Percentiles rank a stretch among this genome's conserved stretches.
These are phyloP conservation scores for Musa schizocarpa DNA, from an alignment of 176 grass and related monocot genomes.

Conservation along the genomic window DNA sequence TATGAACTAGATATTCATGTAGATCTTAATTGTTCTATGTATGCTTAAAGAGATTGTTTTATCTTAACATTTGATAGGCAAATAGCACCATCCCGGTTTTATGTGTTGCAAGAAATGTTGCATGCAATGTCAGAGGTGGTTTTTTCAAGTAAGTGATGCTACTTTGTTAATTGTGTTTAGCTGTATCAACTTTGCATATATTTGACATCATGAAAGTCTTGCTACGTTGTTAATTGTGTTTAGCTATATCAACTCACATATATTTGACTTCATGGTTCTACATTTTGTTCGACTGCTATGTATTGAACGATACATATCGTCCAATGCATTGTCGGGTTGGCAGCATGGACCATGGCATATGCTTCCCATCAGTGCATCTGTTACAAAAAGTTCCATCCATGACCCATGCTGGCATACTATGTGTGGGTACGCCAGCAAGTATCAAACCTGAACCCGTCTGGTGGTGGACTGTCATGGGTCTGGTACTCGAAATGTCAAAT, in stretches of 20 bases:
- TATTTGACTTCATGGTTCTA: too few relatives aligned
- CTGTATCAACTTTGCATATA: background rate
- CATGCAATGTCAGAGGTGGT: constrained; percentile 89
- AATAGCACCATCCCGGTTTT: constrained; percentile 72
- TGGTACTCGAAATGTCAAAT: too few relatives aligned
- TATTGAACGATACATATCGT: too few relatives aligned
- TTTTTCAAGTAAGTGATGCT: constrained; percentile 85
- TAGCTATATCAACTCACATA: background rate
- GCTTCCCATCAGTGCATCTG: too few relatives aligned
- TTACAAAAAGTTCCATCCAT: too few relatives aligned
- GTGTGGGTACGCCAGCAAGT: too few relatives aligned
- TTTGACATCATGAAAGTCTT: constrained; percentile 26
- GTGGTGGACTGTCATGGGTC: too few relatives aligned
- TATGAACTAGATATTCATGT: background rate
- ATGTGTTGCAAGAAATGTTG: constrained; percentile 97
- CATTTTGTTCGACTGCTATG: too few relatives aligned
- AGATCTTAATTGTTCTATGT: background rate
- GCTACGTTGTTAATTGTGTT: background rate
- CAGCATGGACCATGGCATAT: background rate
- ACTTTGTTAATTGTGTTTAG: background rate
- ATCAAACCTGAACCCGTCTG: too few relatives aligned
- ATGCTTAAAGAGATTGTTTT: background rate
- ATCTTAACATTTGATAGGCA: constrained; percentile 31
- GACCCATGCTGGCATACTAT: too few relatives aligned
- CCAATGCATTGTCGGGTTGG: background rate